Conservation (phyloP, 2,329 filamentous ascomycete species). For the Cucurbitaria berberidis region DNA sequence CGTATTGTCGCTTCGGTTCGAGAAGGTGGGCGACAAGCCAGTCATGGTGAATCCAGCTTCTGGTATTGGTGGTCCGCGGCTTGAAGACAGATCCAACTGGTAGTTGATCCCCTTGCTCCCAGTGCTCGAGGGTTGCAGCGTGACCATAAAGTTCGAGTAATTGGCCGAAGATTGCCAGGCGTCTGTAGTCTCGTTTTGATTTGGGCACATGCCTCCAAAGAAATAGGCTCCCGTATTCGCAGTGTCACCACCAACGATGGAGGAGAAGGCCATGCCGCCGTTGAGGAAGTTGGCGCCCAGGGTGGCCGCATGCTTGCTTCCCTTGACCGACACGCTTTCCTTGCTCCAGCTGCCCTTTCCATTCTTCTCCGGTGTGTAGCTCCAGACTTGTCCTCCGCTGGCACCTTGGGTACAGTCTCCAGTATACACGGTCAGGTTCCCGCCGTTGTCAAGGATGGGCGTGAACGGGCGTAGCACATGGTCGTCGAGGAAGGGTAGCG, state of each 20-base stretch:
- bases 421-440: conserved; percentile 74
- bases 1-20: conserved; percentile 66
- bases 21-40: conserved; percentile 70
- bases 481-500: conserved; percentile 67
- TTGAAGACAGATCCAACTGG: conserved; percentile 55
- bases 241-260: conserved; percentile 60
- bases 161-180: conserved; percentile 72
- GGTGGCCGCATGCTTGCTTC: conserved; percentile 42
- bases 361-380: conserved; percentile 58
- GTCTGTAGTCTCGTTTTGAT: conserved; percentile 38
- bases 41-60: conserved; percentile 90
- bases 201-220: conserved; percentile 90
- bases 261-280: conserved; percentile 71
- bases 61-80: conserved; percentile 70
- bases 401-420: conserved; percentile 70
- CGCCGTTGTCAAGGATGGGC: conserved; percentile 69
- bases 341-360: conserved; percentile 64
- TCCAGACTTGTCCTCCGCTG: conserved; percentile 68
- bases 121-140: conserved; percentile 58
- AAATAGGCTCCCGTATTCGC: conserved; percentile 68
- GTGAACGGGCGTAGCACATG: conserved; percentile 65
- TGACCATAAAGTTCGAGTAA: conserved; percentile 82
- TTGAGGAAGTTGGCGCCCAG: conserved; percentile 64
- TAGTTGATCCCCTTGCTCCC: conserved; percentile 52
- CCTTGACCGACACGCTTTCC: conserved; percentile 45